A percentile compares a stretch with the other conserved stretches of the same genome.
phyloP scores from a whole-genome alignment of 169 alveolate genomes.

The Miamiensis avidus region DNA sequence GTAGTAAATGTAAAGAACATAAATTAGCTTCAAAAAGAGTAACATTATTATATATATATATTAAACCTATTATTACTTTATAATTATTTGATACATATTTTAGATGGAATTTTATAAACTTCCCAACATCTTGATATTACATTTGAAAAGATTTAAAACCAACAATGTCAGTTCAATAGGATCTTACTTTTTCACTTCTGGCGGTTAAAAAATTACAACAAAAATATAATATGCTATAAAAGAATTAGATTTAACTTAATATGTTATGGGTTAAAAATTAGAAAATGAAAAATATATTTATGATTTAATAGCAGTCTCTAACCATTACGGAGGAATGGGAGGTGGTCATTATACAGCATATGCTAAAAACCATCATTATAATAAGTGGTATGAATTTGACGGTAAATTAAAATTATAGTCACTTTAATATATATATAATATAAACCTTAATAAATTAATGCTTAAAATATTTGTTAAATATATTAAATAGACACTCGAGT shows the following conservation, averaged over 20 bases:
- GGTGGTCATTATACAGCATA: slow-evolving; percentile 87
- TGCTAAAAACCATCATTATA: slow-evolving; percentile 58
- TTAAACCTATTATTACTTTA: too few species aligned
- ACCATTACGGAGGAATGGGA: slow-evolving; percentile 79
- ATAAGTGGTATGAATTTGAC: slow-evolving; percentile 79
- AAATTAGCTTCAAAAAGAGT: slow-evolving; percentile 87
- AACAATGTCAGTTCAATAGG: slow-evolving; percentile 25
- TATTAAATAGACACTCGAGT: too few species aligned
- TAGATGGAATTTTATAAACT: slow-evolving; percentile 87
- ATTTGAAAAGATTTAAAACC: slow-evolving; percentile 90
- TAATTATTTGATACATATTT: too few species aligned
- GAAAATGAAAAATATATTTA: slow-evolving; percentile 36
- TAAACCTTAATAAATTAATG: too few species aligned
- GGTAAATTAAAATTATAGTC: slow-evolving; percentile 35
- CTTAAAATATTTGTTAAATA: too few species aligned
- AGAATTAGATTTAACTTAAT: slow-evolving; percentile 52
- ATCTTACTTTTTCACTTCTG: slow-evolving; percentile 46
- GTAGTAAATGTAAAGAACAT: slow-evolving; percentile 88
- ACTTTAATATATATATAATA: too few species aligned
- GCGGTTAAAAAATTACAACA: slow-evolving; percentile 48
- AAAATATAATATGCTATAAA: slow-evolving; percentile 67
- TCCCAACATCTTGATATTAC: slow-evolving; percentile 86
- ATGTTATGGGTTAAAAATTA: slow-evolving; percentile 35
- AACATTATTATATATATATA: too few species aligned
- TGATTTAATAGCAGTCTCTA: slow-evolving; percentile 81